These are phyloP conservation scores for Aurantiochytrium sp. DNA, from an alignment of 108 stramenopile genomes.

Conservation along the genomic window DNA sequence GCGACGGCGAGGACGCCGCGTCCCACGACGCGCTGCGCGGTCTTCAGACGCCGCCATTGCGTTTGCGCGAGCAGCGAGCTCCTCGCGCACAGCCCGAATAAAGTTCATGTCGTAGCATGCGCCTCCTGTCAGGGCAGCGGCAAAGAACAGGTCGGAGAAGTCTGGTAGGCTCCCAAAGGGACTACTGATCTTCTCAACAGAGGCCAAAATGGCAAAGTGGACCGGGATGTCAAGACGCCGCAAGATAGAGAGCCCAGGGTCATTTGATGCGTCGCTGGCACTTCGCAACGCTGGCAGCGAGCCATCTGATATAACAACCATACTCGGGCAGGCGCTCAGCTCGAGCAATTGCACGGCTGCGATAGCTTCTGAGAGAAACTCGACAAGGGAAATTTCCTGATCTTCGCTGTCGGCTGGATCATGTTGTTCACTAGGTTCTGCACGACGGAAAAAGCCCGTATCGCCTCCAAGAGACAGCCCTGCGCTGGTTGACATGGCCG, in stretches of 20 bases:
- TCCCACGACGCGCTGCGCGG: no score
- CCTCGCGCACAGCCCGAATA: background rate
- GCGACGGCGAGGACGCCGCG: background rate
- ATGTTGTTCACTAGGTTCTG: background rate
- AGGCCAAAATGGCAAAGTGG: background rate
- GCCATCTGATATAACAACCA: background rate
- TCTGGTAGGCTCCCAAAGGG: background rate
- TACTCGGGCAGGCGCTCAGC: background rate
- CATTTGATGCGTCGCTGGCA: background rate
- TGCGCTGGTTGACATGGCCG: no score
- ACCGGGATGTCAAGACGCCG: background rate
- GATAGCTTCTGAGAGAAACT: background rate
- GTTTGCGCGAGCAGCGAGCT: background rate
- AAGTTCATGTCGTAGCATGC: background rate
- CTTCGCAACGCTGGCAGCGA: background rate
- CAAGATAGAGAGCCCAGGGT: background rate
- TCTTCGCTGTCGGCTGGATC: no score
- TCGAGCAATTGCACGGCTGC: background rate
- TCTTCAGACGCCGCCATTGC: background rate
- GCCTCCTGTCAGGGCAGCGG: background rate
- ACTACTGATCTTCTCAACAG: background rate
- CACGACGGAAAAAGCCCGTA: background rate
- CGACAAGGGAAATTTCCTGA: background rate
- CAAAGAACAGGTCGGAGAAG: background rate
- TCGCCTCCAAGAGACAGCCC: background rate